Percentiles rank a stretch among this genome's conserved stretches.
Evolutionary conservation across 176 grass and related monocot species (phyloP).

Genomic region (Neostapfia colusana): DNA sequence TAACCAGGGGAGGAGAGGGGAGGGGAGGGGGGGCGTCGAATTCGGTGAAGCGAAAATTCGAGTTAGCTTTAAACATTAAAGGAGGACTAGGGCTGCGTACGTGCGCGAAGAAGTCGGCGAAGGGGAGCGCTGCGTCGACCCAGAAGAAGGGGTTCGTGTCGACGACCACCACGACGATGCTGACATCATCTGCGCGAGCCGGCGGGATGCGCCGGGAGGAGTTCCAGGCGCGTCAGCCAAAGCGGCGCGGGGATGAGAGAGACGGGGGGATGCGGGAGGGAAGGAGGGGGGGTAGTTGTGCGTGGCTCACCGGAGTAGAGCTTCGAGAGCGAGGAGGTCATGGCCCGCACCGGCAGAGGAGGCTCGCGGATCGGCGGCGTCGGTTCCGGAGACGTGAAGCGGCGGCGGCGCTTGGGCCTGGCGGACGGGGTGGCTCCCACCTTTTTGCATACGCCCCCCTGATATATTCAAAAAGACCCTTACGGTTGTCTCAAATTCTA

Average conservation of each 20-base stretch:
- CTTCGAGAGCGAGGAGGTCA: conserved; percentile 60
- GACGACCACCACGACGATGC: conserved; percentile 71
- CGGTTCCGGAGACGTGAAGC: not conserved
- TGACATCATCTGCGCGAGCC: conserved; percentile 67
- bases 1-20: not conserved
- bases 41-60: not conserved
- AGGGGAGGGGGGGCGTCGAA: too few relatives aligned
- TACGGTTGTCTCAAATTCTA: too few relatives aligned
- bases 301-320: conserved; percentile 60
- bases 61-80: not conserved
- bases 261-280: not conserved
- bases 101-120: conserved; percentile 74
- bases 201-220: not conserved
- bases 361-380: not conserved
- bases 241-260: not conserved
- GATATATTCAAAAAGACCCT: not conserved
- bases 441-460: not conserved
- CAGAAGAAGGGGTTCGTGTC: conserved; percentile 96
- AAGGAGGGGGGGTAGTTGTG: not conserved
- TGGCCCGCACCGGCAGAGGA: not conserved
- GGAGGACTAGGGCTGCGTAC: conserved; percentile 45
- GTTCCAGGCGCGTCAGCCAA: not conserved
- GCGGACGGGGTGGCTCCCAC: not conserved
- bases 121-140: conserved; percentile 58
- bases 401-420: not conserved